A percentile compares a stretch with the other conserved stretches of the same genome.
phyloP scores from a whole-genome alignment of 306 rosid species.

The Vachellia pachyceras region DNA sequence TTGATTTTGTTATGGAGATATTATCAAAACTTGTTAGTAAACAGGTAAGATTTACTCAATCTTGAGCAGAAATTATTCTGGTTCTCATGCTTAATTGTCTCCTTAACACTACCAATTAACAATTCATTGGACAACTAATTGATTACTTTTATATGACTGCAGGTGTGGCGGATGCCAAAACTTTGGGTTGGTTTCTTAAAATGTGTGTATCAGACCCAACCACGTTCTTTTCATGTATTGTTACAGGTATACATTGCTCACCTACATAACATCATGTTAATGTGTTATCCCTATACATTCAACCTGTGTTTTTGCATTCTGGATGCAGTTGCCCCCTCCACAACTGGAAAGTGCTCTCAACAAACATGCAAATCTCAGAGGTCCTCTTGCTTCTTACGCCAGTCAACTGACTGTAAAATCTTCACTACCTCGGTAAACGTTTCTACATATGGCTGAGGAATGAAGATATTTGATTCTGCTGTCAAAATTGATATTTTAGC shows the following conservation, averaged over 20 bases:
- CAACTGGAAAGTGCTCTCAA: slow-evolving; percentile 90
- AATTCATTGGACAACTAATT: slow-evolving; percentile 37
- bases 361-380: slow-evolving; percentile 75
- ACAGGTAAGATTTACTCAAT: slow-evolving; percentile 61
- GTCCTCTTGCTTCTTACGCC: slow-evolving; percentile 81
- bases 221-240: slow-evolving; percentile 89
- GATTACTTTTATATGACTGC: slow-evolving; percentile 41
- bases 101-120: not conserved
- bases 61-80: slow-evolving; percentile 15
- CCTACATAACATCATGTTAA: slow-evolving; percentile 21
- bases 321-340: slow-evolving; percentile 82
- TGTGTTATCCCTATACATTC: slow-evolving; percentile 26
- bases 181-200: slow-evolving; percentile 98
- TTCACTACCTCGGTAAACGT: slow-evolving; percentile 74
- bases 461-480: not conserved
- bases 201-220: slow-evolving; percentile 95
- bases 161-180: slow-evolving; percentile 99
- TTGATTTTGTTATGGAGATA: slow-evolving; percentile 99
- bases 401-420: slow-evolving; percentile 74
- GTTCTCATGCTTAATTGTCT: not conserved
- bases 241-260: slow-evolving; percentile 67
- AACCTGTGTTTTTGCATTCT: not conserved
- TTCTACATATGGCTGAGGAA: slow-evolving; percentile 25
- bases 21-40: slow-evolving; percentile 85
- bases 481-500: not conserved